A percentile compares a stretch with the other conserved stretches of the same genome.
Conservation (phyloP, 805 yeast genomes). For the Pichia insulana region DNA sequence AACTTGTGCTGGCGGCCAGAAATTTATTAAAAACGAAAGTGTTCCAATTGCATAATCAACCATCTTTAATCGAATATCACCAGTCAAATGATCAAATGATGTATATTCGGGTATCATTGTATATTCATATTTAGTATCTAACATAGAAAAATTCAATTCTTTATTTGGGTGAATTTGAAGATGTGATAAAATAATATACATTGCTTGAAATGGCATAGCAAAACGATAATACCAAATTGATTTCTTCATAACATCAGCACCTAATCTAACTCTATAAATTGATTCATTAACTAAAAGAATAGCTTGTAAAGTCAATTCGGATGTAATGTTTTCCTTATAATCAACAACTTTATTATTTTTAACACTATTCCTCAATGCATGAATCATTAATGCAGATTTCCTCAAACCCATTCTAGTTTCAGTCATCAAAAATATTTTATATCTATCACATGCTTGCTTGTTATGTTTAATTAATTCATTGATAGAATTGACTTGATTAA, state of each 20-base stretch:
- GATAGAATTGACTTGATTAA: slow-evolving; percentile 8
- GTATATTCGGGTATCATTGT: slow-evolving; percentile 5
- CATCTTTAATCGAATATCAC: slow-evolving; percentile 13
- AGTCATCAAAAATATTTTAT: slow-evolving; percentile 13
- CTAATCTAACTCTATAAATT: slow-evolving; percentile 14
- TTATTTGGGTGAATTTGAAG: slow-evolving; percentile 11
- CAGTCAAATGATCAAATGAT: slow-evolving; percentile 10
- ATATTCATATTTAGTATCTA: slow-evolving; percentile 10
- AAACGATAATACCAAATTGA: slow-evolving; percentile 18
- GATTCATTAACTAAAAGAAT: slow-evolving; percentile 20
- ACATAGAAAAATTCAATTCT: slow-evolving; percentile 9
- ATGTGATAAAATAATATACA: slow-evolving; percentile 18
- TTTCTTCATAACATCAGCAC: slow-evolving; percentile 6
- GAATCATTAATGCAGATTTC: slow-evolving; percentile 15
- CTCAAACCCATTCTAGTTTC: slow-evolving; percentile 17
- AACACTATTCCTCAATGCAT: slow-evolving; percentile 11
- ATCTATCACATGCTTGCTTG: slow-evolving; percentile 1
- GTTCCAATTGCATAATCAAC: slow-evolving; percentile 10
- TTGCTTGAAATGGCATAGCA: slow-evolving; percentile 20
- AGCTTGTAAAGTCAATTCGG: slow-evolving; percentile 16
- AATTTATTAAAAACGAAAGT: slow-evolving; percentile 3
- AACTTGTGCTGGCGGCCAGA: slow-evolving; percentile 15
- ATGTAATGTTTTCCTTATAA: slow-evolving; percentile 7
- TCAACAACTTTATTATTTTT: slow-evolving; percentile 1
- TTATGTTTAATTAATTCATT: slow-evolving; percentile 6